phyloP scores from a whole-genome alignment of 495 filamentous ascomycete species.

The Neurospora africana region DNA sequence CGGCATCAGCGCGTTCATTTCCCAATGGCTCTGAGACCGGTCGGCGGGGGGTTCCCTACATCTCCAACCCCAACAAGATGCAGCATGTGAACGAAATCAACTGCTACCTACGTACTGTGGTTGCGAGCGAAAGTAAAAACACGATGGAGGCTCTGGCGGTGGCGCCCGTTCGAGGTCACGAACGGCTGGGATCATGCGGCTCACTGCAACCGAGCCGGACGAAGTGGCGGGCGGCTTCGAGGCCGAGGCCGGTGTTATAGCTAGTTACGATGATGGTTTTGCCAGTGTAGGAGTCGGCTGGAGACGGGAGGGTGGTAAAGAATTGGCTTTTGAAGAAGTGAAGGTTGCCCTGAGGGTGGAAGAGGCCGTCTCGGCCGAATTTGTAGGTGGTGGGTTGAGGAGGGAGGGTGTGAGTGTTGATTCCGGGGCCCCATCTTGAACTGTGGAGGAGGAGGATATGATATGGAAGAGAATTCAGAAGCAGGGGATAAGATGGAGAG shows the following conservation, averaged over 20 bases:
- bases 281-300: conserved; percentile 4
- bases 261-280: conserved; percentile 45
- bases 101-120: not conserved
- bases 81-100: not conserved
- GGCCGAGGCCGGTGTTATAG: conserved; percentile 42
- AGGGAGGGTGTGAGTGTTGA: not conserved
- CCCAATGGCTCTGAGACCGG: not conserved
- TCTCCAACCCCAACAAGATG: not conserved
- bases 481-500: not conserved
- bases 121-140: too few species aligned
- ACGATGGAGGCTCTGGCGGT: conserved; percentile 24
- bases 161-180: conserved; percentile 31
- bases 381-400: not conserved
- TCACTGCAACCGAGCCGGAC: conserved; percentile 29
- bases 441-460: not conserved
- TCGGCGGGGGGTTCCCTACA: not conserved
- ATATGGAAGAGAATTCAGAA: not conserved
- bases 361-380: not conserved
- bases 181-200: conserved; percentile 39
- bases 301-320: conserved; percentile 2
- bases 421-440: not conserved
- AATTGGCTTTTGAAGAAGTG: conserved; percentile 6
- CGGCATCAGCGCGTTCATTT: not conserved
- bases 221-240: conserved; percentile 38
- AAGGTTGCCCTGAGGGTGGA: not conserved